phyloP scores from a whole-genome alignment of 1,284 basidiomycete species.

The Boletus semigastroideus region DNA sequence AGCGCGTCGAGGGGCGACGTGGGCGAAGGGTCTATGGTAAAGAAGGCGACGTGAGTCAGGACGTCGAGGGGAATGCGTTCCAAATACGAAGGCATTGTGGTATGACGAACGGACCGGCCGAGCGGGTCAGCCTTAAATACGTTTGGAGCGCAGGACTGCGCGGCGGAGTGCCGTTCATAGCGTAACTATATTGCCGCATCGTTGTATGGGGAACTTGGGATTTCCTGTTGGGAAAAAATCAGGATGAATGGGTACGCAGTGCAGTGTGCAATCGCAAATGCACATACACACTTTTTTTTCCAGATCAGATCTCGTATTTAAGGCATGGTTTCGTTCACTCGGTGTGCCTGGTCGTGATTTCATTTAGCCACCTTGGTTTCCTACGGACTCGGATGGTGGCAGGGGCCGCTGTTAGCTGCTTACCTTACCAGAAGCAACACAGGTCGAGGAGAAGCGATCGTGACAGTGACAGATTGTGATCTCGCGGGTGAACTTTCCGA shows the following conservation, averaged over 20 bases:
- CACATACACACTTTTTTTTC: constrained; percentile 25
- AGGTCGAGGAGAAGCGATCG: constrained; percentile 26
- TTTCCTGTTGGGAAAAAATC: constrained; percentile 42
- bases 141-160: constrained; percentile 18
- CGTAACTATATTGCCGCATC: constrained; percentile 36
- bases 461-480: constrained; percentile 26
- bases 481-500: constrained; percentile 11
- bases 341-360: constrained; percentile 37
- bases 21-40: constrained; percentile 38
- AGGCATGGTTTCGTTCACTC: constrained; percentile 29
- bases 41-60: constrained; percentile 51
- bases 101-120: constrained; percentile 17
- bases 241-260: constrained; percentile 29
- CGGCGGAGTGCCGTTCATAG: constrained; percentile 35
- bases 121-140: constrained; percentile 26
- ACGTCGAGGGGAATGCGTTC: constrained; percentile 50
- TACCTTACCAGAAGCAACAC: constrained; percentile 22
- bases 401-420: constrained; percentile 13
- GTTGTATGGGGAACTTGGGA: constrained; percentile 34
- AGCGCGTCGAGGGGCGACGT: constrained; percentile 40
- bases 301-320: constrained; percentile 39
- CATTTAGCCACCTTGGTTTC: constrained; percentile 38
- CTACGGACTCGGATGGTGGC: constrained; percentile 26
- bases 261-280: constrained; percentile 34
- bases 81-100: constrained; percentile 42